Evolutionary conservation across 1,284 basidiomycete genomes (phyloP).

Genomic region (Cryptococcus sp.): DNA sequence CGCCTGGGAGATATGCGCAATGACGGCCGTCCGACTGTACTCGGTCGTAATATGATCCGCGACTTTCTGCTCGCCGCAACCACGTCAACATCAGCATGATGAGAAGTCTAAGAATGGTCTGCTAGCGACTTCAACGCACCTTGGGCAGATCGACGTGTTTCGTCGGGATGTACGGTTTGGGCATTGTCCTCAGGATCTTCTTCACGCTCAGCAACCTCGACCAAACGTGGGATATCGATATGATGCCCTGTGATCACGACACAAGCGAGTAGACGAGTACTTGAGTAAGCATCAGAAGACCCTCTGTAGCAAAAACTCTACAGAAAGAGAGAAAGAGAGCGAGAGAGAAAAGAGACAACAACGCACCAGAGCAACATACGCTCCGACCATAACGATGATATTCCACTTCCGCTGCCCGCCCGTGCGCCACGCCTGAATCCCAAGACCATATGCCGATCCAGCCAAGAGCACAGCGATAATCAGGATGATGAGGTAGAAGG

Average conservation of each 20-base stretch:
- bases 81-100: no score
- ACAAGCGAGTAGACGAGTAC: no score
- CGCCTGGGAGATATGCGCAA: conserved; percentile 74
- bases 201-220: conserved; percentile 45
- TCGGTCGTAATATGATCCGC: conserved; percentile 74
- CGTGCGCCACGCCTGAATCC: conserved; percentile 46
- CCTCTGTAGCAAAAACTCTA: no score
- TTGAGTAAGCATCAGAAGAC: no score
- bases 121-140: conserved; percentile 55
- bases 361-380: conserved; percentile 47
- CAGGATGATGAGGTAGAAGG: conserved; percentile 46
- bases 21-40: conserved; percentile 72
- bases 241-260: conserved; percentile 23
- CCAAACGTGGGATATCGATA: conserved; percentile 40
- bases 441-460: conserved; percentile 44
- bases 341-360: no score
- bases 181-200: conserved; percentile 57
- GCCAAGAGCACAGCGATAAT: conserved; percentile 40
- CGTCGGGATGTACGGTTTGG: conserved; percentile 67
- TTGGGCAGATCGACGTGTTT: conserved; percentile 69
- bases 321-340: no score
- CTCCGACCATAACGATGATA: conserved; percentile 44
- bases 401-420: conserved; percentile 46
- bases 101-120: no score
- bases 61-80: conserved; percentile 59